These are phyloP conservation scores for Mycena amicta DNA, from an alignment of 768 basidiomycete species.

Conservation along the genomic window DNA sequence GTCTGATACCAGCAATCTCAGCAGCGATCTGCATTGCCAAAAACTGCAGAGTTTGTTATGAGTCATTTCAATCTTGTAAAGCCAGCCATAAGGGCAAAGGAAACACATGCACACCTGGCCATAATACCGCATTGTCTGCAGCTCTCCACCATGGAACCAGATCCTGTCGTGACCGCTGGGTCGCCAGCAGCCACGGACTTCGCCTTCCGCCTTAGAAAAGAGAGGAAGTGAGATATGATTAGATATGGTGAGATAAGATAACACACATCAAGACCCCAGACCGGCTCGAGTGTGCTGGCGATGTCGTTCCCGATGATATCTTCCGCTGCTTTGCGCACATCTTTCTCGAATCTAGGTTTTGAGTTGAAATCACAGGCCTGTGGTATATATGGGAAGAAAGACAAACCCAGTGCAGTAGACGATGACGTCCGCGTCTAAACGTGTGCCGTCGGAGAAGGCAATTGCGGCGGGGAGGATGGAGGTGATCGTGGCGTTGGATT, in stretches of 20 bases:
- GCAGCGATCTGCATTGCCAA: slow-evolving; percentile 21
- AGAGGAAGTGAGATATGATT: not conserved
- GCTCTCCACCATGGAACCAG: slow-evolving; percentile 21
- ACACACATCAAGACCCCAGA: slow-evolving; percentile 32
- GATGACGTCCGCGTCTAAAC: slow-evolving; percentile 49
- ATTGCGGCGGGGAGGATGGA: slow-evolving; percentile 41
- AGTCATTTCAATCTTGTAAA: not conserved
- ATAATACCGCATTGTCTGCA: slow-evolving; percentile 21
- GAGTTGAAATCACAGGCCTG: too few relatives aligned
- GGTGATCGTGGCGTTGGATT: slow-evolving; percentile 41
- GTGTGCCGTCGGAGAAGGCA: slow-evolving; percentile 43
- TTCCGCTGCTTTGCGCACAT: slow-evolving; percentile 7
- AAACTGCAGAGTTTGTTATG: slow-evolving; percentile 2
- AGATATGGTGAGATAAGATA: not conserved
- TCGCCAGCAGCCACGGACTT: slow-evolving; percentile 30
- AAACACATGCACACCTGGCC: too few relatives aligned
- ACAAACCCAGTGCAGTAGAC: slow-evolving; percentile 53
- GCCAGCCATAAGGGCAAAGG: not conserved
- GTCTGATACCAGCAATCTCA: slow-evolving; percentile 3
- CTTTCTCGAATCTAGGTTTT: slow-evolving; percentile 30
- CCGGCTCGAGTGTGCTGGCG: slow-evolving; percentile 20
- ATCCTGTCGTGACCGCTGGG: slow-evolving; percentile 28
- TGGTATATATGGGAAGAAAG: too few relatives aligned
- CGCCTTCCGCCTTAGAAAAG: slow-evolving; percentile 28
- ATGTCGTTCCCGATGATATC: slow-evolving; percentile 9